phyloP scores from a whole-genome alignment of 495 filamentous ascomycete species.

The Xylaria venustula region DNA sequence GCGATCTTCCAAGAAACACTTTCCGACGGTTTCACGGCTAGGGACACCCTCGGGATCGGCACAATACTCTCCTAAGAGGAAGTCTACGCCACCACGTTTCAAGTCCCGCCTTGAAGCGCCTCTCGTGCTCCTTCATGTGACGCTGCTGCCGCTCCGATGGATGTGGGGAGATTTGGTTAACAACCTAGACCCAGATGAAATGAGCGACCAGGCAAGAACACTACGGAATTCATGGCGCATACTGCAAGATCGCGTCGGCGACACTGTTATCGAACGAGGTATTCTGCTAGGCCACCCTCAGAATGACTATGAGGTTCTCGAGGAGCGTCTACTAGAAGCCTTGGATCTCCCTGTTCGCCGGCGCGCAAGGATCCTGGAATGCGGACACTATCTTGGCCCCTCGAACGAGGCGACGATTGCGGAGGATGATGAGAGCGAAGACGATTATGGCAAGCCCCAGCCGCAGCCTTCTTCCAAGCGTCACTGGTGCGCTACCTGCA shows the following conservation, averaged over 20 bases:
- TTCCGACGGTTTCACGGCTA: constrained; percentile 48
- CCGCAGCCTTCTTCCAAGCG: constrained; percentile 34
- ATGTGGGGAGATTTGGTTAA: constrained; percentile 61
- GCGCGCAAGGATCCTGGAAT: constrained; percentile 68
- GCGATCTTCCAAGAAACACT: constrained; percentile 40
- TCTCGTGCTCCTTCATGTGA: constrained; percentile 85
- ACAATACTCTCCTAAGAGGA: constrained; percentile 59
- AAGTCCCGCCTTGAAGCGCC: constrained; percentile 55
- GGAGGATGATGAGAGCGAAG: constrained; percentile 49
- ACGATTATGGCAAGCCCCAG: constrained; percentile 39
- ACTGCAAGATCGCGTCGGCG: constrained; percentile 70
- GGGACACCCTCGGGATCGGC: constrained; percentile 43
- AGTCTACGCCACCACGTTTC: constrained; percentile 52
- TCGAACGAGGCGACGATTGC: constrained; percentile 39
- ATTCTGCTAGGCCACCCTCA: constrained; percentile 85
- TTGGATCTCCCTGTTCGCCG: constrained; percentile 67
- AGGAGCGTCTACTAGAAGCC: constrained; percentile 87
- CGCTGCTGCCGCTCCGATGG: constrained; percentile 69
- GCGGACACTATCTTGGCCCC: constrained; percentile 68
- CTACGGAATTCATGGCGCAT: constrained; percentile 72
- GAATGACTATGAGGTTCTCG: constrained; percentile 86
- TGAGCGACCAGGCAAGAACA: constrained; percentile 54
- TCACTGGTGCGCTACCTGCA: constrained; percentile 63
- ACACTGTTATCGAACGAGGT: constrained; percentile 79
- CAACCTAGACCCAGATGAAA: constrained; percentile 34